Evolutionary conservation across 345 rosid genomes (phyloP).

Genomic region (Moringa oleifera): DNA sequence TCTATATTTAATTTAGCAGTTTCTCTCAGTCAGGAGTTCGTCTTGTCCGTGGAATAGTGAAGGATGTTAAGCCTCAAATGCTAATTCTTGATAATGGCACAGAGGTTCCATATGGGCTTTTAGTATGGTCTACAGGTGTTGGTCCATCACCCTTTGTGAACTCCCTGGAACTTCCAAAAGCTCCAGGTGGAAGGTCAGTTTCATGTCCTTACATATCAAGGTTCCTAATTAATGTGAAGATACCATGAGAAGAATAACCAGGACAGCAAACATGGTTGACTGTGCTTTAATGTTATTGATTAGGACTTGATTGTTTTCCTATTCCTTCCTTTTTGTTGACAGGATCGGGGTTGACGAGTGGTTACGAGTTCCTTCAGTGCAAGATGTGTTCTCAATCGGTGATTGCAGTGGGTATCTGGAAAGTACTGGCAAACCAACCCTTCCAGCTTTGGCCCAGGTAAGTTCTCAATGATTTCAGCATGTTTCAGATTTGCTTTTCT

Average conservation of each 20-base stretch:
- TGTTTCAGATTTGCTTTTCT: not conserved
- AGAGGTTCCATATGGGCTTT: slow-evolving; percentile 81
- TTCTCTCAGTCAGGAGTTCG: slow-evolving; percentile 79
- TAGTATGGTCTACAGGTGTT: slow-evolving; percentile 96
- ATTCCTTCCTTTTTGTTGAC: slow-evolving; percentile 6
- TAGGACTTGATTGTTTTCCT: not conserved
- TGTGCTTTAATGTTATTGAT: not conserved
- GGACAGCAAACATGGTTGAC: too few species aligned
- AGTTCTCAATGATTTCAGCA: not conserved
- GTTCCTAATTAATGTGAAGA: too few species aligned
- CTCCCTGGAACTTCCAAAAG: slow-evolving; percentile 72
- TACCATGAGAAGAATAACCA: too few species aligned
- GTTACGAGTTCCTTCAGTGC: slow-evolving; percentile 74
- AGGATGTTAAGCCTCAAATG: slow-evolving; percentile 73
- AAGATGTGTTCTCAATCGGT: slow-evolving; percentile 85
- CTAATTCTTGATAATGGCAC: slow-evolving; percentile 75
- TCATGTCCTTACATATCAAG: not conserved
- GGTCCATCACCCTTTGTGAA: slow-evolving; percentile 78
- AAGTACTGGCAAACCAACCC: slow-evolving; percentile 71
- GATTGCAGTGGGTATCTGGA: slow-evolving; percentile 96
- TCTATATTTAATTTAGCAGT: slow-evolving; percentile 4
- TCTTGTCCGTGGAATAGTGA: slow-evolving; percentile 82
- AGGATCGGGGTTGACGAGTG: slow-evolving; percentile 89
- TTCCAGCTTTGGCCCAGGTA: slow-evolving; percentile 96
- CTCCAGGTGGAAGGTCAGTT: slow-evolving; percentile 83